Evolutionary conservation across 495 filamentous ascomycete genomes (phyloP).

Genomic region (Aspergillus ellipticus): DNA sequence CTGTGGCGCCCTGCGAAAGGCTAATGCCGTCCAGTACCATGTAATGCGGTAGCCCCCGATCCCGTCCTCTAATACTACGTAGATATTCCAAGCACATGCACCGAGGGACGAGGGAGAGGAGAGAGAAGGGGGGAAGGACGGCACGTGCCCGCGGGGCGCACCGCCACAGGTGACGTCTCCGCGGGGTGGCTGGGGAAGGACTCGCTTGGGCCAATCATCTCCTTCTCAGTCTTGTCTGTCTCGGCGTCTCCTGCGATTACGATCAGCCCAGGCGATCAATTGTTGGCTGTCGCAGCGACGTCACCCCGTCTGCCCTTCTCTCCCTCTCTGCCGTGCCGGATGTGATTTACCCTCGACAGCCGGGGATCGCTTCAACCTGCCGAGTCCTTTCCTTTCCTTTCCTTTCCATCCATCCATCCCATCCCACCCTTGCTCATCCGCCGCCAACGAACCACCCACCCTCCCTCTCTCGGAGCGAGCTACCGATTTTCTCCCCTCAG

Average conservation of each 20-base stretch:
- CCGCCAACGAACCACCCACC: not conserved
- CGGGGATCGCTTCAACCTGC: slow-evolving; percentile 1
- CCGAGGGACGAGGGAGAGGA: no score
- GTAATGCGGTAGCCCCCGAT: no score
- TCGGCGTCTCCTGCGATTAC: no score
- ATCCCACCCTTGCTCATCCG: slow-evolving; percentile 6
- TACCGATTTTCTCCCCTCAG: not conserved
- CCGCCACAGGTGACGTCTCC: not conserved
- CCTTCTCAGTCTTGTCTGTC: no score
- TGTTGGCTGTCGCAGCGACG: not conserved
- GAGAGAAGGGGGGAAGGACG: no score
- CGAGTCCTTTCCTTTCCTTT: not conserved
- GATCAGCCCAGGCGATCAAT: not conserved
- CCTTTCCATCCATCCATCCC: not conserved
- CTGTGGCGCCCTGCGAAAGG: no score
- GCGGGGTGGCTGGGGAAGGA: not conserved
- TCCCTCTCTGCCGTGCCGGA: not conserved
- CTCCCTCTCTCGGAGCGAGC: not conserved
- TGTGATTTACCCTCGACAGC: not conserved
- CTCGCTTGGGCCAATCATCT: not conserved
- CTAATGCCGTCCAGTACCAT: no score
- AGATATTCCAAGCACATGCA: no score
- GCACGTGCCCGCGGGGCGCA: not conserved
- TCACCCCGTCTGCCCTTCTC: not conserved
- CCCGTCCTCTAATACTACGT: no score